These are phyloP conservation scores for Speleostelium caveatum DNA, from an alignment of 78 protist species.

Conservation along the genomic window DNA sequence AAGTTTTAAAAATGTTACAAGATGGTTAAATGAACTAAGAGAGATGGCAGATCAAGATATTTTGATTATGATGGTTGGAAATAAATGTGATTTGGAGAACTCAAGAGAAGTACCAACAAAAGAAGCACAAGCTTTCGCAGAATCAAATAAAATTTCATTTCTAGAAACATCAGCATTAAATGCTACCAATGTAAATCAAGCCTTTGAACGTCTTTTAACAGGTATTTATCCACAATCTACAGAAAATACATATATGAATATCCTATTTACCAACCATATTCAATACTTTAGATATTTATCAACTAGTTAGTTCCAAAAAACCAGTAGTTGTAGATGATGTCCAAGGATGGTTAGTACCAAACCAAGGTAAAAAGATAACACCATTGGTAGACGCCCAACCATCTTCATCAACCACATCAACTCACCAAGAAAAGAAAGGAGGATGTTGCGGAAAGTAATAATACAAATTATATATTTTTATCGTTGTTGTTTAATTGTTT, in stretches of 20 bases:
- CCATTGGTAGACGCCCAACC: constrained; percentile 26
- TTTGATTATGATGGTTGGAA: constrained; percentile 89
- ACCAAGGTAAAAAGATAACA: constrained; percentile 52
- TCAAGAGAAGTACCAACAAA: constrained; percentile 79
- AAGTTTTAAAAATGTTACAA: constrained; percentile 95
- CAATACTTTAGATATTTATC: constrained; percentile 14
- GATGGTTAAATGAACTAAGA: constrained; percentile 88
- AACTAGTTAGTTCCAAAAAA: background rate
- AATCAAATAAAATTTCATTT: constrained; percentile 78
- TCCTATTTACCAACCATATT: too few relatives aligned
- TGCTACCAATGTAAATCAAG: constrained; percentile 86
- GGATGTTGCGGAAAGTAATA: constrained; percentile 53
- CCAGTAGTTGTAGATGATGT: constrained; percentile 54
- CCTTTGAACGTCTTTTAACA: constrained; percentile 76
- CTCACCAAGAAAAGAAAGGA: constrained; percentile 69
- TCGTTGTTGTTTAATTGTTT: too few relatives aligned
- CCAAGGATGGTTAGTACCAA: constrained; percentile 67
- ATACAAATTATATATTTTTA: too few relatives aligned
- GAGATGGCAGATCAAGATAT: constrained; percentile 83
- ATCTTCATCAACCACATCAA: constrained; percentile 31
- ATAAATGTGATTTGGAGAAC: constrained; percentile 90
- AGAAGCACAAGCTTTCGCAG: constrained; percentile 86
- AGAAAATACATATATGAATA: too few relatives aligned
- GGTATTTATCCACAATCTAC: constrained; percentile 14
- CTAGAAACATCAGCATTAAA: constrained; percentile 92